Evolutionary conservation across 1,284 basidiomycete genomes (phyloP), one percentile per base, ranked within the genome.

Genomic region (Irpex sp.): DNA sequence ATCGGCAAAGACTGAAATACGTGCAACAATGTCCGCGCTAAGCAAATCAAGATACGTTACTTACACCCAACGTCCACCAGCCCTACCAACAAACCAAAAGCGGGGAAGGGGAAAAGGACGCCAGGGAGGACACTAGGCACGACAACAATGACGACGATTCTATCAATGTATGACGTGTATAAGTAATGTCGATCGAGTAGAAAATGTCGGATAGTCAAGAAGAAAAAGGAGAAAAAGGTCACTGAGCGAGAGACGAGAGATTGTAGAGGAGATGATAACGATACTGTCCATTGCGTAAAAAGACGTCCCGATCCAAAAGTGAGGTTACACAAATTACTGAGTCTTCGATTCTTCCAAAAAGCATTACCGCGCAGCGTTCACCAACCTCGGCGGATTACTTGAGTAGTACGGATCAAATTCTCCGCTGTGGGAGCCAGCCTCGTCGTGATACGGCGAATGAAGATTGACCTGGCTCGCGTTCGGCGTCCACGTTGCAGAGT

Each of bases 371-470:
- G 47, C 64, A 34, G 58, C 62, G 56, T 62, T 54, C 15, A 52
- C 61, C 57, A 62, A 64, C 52, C 59, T 40, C 13, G 38, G 62
- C 17, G 64, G 64, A 40, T 59, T 55, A 44, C 57, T 62, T 49
- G 62, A 64, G 38, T 66, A 62, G 61, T 72, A 71, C 21, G 69
- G 70, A 48, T 73, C 71, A 52, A 70, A 74, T 67, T 75, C 74
- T 57, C 60, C 68, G 52, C 70, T 74, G 60, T 63, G 65, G 31
- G 69, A 62, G 54, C 67, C 71, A 21, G 66, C 68, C 15, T 79
- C 74, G 67, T 87, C 85, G 56, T 71, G 76, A 71, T 84, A 85
- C 55, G 79, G 68, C 55, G 71, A 31, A 31, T 54, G 38, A 36
- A 57, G 58, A 58, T 66, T 71, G 55, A 79, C 62, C 17, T 70